phyloP scores from a whole-genome alignment of 1,139 yeast genomes.

The Yamadazyma pseudoaaseri region DNA sequence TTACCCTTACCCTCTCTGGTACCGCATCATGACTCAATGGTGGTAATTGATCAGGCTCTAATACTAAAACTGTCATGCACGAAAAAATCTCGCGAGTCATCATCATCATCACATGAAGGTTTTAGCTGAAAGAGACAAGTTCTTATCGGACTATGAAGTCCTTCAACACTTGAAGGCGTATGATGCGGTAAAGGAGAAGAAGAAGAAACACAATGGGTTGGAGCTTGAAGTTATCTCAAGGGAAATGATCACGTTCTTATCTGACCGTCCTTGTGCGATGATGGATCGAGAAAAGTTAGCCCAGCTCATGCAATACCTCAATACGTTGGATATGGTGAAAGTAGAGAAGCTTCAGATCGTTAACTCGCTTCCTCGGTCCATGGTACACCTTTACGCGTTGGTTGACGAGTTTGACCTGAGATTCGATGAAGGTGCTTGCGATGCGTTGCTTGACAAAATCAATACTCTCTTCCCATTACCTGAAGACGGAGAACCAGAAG shows the following conservation, averaged over 20 bases:
- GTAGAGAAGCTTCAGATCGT: conserved; percentile 83
- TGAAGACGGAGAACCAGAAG: conserved; percentile 35
- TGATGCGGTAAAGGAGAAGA: conserved; percentile 43
- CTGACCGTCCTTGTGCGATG: conserved; percentile 41
- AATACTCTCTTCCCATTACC: conserved; percentile 47
- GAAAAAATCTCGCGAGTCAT: too few species aligned
- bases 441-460: conserved; percentile 52
- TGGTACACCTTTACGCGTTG: conserved; percentile 75
- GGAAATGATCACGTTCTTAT: conserved; percentile 54
- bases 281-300: conserved; percentile 49
- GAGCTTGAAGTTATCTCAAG: conserved; percentile 67
- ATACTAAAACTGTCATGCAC: conserved; percentile 29
- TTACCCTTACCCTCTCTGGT: conserved; percentile 24
- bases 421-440: conserved; percentile 62
- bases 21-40: conserved; percentile 23
- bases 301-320: conserved; percentile 50
- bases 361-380: conserved; percentile 73
- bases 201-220: conserved; percentile 37
- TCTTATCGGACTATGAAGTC: conserved; percentile 75
- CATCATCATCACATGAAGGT: too few species aligned
- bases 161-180: conserved; percentile 54
- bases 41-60: conserved; percentile 27
- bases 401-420: conserved; percentile 92
- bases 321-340: conserved; percentile 63
- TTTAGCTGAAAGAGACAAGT: conserved; percentile 52